Base-by-base conservation (phyloP, 495 filamentous ascomycete genomes). In the Opeltia flavorubescens region DNA sequence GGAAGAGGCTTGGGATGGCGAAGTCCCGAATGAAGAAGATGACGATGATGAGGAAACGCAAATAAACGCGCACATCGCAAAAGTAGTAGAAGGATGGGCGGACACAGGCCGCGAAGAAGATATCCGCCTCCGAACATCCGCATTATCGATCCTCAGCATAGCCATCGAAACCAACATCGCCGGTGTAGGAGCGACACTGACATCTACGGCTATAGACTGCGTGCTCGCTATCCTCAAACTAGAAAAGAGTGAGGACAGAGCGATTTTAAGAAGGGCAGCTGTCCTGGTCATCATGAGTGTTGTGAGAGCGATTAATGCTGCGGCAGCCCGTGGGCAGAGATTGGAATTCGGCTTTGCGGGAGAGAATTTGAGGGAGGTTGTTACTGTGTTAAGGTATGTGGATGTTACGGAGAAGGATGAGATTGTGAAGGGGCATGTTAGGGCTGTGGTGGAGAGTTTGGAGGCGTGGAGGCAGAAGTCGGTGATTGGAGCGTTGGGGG, bases 61-160 rank as follows among this genome's bases (percentile, higher is more conserved):
- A 5, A 66, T 74, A 11, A 63, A 72, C 20, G 71, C 70, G 2
- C 61, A 77, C 9, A 64, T 82, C 0, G 70, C 71, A 13, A 71
- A 72, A 39, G 84, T 93, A 30, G 69, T 93, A 1, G 63, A 70
- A 4, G 82, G 82, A 4, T 94, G 87, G 87, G 75, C 79, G 44
- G 71, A 71, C 34, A 81, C 74, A 43, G 74, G 77, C 1, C 70
- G 74, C 0, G 68, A 73, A 17, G 87, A 94, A 53, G 86, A 94
- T 55, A 66, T 89, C 2, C 72, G 87, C 12, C 70, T 88, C 30
- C 77, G 87, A 5, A 71, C 84, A 7, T 91, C 85, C 0, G 85
- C 86, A 2, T 61, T 94, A 1, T 83, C 81, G 4, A 74, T 94
- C 15, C 66, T 91, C 17, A 75, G 76, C 0, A 67, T 65, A 0